Evolutionary conservation across 306 rosid species (phyloP).

Genomic region (Styphnolobium japonicum): DNA sequence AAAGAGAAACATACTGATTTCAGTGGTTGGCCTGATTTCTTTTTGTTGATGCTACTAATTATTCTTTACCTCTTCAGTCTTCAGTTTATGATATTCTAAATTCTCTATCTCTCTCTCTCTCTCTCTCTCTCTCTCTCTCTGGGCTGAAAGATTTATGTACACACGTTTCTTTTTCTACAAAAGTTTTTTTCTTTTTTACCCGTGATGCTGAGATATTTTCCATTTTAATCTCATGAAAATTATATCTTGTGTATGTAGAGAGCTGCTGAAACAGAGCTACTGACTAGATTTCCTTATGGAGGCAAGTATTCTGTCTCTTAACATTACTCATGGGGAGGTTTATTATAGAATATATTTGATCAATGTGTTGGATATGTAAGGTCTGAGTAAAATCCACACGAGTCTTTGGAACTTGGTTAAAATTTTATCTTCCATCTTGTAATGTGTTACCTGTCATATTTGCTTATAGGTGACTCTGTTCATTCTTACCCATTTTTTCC

Average conservation of each 20-base stretch:
- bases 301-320: constrained; percentile 49
- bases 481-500: background rate
- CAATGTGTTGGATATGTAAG: background rate
- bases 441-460: background rate
- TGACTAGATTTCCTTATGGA: constrained; percentile 73
- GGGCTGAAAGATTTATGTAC: background rate
- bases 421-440: background rate
- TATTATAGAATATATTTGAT: background rate
- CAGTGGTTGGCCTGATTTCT: constrained; percentile 4
- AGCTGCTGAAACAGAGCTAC: constrained; percentile 88
- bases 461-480: background rate
- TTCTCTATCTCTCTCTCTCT: background rate
- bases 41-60: background rate
- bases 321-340: constrained; percentile 3
- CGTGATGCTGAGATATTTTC: background rate
- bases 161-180: background rate
- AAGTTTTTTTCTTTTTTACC: background rate
- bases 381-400: background rate
- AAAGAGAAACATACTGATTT: constrained; percentile 6
- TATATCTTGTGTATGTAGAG: constrained; percentile 44
- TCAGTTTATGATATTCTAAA: constrained; percentile 8
- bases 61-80: background rate
- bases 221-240: constrained; percentile 26
- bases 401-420: background rate
- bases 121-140: background rate